phyloP scores from a whole-genome alignment of 1,284 basidiomycete genomes.

The Malassezia dermatis region DNA sequence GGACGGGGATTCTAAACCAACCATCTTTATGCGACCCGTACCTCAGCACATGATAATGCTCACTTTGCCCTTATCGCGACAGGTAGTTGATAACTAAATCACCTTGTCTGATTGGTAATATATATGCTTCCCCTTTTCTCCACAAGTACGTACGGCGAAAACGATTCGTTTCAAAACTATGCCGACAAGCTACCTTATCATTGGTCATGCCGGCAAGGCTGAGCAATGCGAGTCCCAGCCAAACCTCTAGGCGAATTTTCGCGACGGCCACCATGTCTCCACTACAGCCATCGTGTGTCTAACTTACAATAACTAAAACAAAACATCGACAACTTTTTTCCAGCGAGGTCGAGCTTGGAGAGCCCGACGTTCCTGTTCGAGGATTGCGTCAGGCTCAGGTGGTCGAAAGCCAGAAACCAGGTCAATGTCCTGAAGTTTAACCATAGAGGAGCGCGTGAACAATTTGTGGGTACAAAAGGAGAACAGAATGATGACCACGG shows the following conservation, averaged over 20 bases:
- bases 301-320: conserved; percentile 24
- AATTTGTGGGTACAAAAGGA: conserved; percentile 21
- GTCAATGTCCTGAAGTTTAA: conserved; percentile 34
- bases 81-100: neutral
- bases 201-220: neutral
- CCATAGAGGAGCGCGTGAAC: conserved; percentile 18
- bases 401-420: conserved; percentile 34
- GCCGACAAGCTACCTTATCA: neutral
- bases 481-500: conserved; percentile 32
- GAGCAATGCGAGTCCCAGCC: neutral
- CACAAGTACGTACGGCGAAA: neutral
- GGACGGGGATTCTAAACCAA: neutral
- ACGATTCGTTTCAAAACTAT: neutral
- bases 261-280: neutral
- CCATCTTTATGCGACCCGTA: neutral
- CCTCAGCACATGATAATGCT: neutral
- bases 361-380: conserved; percentile 31
- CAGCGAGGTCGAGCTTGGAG: conserved; percentile 17
- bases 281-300: neutral
- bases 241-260: too few relatives aligned
- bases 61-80: neutral
- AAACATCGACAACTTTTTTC: conserved; percentile 25
- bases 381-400: conserved; percentile 28
- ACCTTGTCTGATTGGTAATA: neutral
- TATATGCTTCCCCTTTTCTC: neutral